Evolutionary conservation across 345 rosid species (phyloP).

Genomic region (Brassica incana): DNA sequence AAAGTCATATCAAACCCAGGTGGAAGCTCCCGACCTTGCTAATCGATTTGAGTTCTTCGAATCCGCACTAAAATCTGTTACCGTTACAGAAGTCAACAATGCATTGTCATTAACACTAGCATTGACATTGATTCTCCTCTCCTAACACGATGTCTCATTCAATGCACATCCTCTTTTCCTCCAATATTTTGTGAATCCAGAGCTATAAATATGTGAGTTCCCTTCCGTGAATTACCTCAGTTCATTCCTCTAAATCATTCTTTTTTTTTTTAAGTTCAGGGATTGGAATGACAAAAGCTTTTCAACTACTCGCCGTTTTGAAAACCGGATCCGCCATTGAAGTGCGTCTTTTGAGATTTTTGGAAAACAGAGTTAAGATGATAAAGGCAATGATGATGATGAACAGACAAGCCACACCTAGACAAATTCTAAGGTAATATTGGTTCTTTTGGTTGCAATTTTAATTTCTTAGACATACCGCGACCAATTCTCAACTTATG

Average conservation of each 20-base stretch:
- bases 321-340: too few species aligned
- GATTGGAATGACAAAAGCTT: too few species aligned
- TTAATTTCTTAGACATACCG: too few species aligned
- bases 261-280: too few species aligned
- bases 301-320: too few species aligned
- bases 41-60: too few species aligned
- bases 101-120: not conserved
- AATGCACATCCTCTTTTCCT: not conserved
- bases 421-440: not conserved
- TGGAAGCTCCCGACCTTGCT: too few species aligned
- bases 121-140: not conserved
- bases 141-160: not conserved
- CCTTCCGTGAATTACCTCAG: not conserved
- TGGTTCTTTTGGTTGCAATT: not conserved
- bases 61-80: too few species aligned
- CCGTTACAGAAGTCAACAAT: too few species aligned
- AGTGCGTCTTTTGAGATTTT: too few species aligned
- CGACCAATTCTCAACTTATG: too few species aligned
- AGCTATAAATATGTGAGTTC: not conserved
- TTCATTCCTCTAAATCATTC: not conserved
- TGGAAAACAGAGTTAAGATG: not conserved
- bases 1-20: too few species aligned
- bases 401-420: not conserved
- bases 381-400: not conserved
- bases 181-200: not conserved